Evolutionary conservation across 1,284 basidiomycete species (phyloP).

Genomic region (Cutaneotrichosporon sp.): DNA sequence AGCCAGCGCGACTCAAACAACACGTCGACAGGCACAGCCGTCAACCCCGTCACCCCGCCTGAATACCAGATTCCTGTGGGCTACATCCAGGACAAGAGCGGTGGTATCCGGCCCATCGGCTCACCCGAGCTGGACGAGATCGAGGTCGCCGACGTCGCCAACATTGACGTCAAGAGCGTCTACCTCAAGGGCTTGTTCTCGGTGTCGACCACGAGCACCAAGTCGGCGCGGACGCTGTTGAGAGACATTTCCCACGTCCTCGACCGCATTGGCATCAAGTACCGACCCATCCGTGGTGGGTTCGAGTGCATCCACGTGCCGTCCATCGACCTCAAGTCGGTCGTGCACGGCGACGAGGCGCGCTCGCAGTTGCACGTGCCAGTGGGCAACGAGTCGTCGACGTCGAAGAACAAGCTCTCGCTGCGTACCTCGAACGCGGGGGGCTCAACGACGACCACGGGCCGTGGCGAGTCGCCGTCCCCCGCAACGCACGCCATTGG

Average conservation of each 20-base stretch:
- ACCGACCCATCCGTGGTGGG: constrained; percentile 82
- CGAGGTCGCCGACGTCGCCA: constrained; percentile 29
- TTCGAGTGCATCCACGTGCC: constrained; percentile 96
- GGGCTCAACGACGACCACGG: constrained; percentile 9
- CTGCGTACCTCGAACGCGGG: constrained; percentile 18
- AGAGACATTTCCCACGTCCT: constrained; percentile 81
- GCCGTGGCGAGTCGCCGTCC: constrained; percentile 16
- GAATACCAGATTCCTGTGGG: constrained; percentile 31
- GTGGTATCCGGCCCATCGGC: constrained; percentile 25
- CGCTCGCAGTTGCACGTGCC: constrained; percentile 23
- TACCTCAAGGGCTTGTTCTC: constrained; percentile 88
- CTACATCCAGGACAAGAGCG: constrained; percentile 25
- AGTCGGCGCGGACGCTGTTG: constrained; percentile 75
- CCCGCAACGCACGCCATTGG: constrained; percentile 9
- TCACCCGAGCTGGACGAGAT: constrained; percentile 26
- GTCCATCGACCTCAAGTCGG: constrained; percentile 80
- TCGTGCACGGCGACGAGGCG: constrained; percentile 54
- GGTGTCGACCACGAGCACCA: constrained; percentile 94
- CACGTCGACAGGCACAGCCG: constrained; percentile 11
- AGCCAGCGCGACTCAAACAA: constrained; percentile 29
- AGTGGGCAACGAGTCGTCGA: constrained; percentile 21
- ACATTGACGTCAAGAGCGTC: constrained; percentile 73
- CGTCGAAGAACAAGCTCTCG: constrained; percentile 24
- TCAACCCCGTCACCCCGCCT: constrained; percentile 26
- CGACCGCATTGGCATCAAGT: constrained; percentile 90